These are phyloP conservation scores for Anaeromyces robustus DNA, from an alignment of 192 early-diverging fungal species.

Conservation along the genomic window DNA sequence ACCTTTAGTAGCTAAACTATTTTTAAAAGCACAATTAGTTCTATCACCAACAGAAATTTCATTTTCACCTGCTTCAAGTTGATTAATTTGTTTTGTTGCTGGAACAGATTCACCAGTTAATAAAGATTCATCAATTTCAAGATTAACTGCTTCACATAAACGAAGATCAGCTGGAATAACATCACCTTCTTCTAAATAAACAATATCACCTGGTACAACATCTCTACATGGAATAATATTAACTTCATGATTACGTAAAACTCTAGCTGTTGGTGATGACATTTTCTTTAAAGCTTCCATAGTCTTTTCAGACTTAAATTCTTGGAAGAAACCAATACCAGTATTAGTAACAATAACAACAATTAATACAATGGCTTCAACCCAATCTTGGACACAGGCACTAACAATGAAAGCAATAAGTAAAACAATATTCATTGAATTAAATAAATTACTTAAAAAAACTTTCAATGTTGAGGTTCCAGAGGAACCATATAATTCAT, in stretches of 20 bases:
- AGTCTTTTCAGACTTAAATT: slow-evolving; percentile 77
- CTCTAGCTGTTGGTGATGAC: slow-evolving; percentile 72
- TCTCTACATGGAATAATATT: slow-evolving; percentile 8
- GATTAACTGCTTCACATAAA: slow-evolving; percentile 61
- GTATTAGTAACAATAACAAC: slow-evolving; percentile 70
- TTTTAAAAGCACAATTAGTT: slow-evolving; percentile 15
- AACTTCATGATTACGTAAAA: slow-evolving; percentile 49
- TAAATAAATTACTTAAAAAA: slow-evolving; percentile 16
- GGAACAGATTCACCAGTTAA: slow-evolving; percentile 90
- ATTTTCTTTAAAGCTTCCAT: slow-evolving; percentile 90
- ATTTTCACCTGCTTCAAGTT: slow-evolving; percentile 23
- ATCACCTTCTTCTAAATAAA: slow-evolving; percentile 82
- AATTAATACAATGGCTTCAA: slow-evolving; percentile 70
- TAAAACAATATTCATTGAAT: slow-evolving; percentile 19
- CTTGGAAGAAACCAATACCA: slow-evolving; percentile 66
- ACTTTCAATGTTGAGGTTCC: slow-evolving; percentile 13
- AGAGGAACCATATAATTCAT: slow-evolving; percentile 6
- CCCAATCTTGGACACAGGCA: slow-evolving; percentile 46
- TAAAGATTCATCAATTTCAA: slow-evolving; percentile 85
- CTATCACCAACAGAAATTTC: slow-evolving; percentile 10
- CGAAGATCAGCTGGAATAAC: slow-evolving; percentile 86
- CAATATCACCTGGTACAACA: slow-evolving; percentile 83
- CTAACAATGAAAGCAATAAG: slow-evolving; percentile 12
- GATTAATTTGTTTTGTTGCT: slow-evolving; percentile 4
- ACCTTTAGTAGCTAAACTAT: slow-evolving; percentile 19